These are phyloP conservation scores for Magnusiomyces ingens DNA, from an alignment of 1,139 yeast genomes.

Conservation along the genomic window DNA sequence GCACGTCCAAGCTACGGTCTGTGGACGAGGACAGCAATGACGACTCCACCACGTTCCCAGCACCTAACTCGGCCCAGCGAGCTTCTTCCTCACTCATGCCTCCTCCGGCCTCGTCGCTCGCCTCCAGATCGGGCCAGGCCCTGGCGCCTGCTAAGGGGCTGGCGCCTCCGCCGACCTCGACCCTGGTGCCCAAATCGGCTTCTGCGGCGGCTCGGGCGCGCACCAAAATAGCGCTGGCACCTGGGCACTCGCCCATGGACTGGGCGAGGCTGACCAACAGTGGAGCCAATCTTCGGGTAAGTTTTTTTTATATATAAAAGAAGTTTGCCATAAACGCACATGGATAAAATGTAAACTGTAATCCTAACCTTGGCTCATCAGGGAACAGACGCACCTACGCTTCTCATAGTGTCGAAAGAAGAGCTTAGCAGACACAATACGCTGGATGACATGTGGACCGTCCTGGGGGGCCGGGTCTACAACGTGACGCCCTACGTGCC, in stretches of 20 bases:
- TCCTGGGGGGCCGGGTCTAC: constrained; percentile 72
- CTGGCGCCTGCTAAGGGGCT: neutral
- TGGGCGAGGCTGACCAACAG: constrained; percentile 63
- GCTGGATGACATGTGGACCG: constrained; percentile 76
- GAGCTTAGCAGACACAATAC: constrained; percentile 56
- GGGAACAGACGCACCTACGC: constrained; percentile 25
- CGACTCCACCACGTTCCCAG: constrained; percentile 8
- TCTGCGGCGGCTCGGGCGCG: constrained; percentile 27
- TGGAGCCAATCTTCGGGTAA: constrained; percentile 39
- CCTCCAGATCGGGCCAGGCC: neutral
- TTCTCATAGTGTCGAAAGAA: constrained; percentile 48
- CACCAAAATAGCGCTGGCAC: constrained; percentile 55
- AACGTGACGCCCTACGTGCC: constrained; percentile 74
- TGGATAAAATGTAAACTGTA: no score
- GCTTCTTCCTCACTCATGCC: constrained; percentile 2
- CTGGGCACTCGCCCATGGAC: constrained; percentile 81
- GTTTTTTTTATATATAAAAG: no score
- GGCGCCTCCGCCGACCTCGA: neutral
- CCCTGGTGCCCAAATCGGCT: neutral
- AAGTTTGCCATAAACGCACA: no score
- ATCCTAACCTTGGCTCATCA: constrained; percentile 1
- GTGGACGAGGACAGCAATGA: neutral
- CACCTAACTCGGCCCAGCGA: constrained; percentile 8
- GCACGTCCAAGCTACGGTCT: no score
- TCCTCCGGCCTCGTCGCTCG: neutral